Evolutionary conservation across 192 early-diverging fungal genomes (phyloP), one percentile per base, ranked within the genome.

Genomic region (Backusella circina): DNA sequence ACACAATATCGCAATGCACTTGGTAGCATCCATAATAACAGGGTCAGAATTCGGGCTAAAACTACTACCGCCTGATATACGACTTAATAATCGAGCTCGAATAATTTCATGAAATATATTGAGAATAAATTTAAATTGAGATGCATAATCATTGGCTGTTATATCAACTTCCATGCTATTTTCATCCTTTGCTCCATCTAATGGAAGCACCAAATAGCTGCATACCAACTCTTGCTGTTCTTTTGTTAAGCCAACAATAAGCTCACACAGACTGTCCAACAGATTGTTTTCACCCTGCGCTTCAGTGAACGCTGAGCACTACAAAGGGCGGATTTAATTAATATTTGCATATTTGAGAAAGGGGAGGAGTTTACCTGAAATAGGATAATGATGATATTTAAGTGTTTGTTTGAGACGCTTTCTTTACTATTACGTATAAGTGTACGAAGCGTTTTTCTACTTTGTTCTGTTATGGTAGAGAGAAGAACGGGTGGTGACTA

Each of bases 1-100:
- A 81, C 79, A 77, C 2, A 81, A 37, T 41, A 77, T 73, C 12
- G 79, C 65, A 4, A 81, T 41, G 13, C 79, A 81, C 35, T 65
- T 67, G 3, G 79, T 81, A 8, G 75, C 72, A 74, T 76, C 65
- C 36, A 77, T 74, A 2, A 81, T 73, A 2, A 72, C 64, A 23
- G 75, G 66, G 39, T 81, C 75, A 33, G 71, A 36, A 71, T 81
- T 77, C 5, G 75, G 69, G 31, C 71, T 78, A 10, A 69, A 75
- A 26, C 73, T 51, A 33, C 73, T 51, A 18, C 33, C 65, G 26
- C 23, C 31, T 8, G 73, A 15, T 38, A 44, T 30, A 65, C 64
- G 73, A 1, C 12, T 21, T 2, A 26, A 39, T 21, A 74, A n/a
- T n/a, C 73, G 35, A 30, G 36, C n/a, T 32, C 64, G 50, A 31